Evolutionary conservation across 2,329 filamentous ascomycete genomes (phyloP).

Genomic region (Phaeosphaeriaceae sp.): DNA sequence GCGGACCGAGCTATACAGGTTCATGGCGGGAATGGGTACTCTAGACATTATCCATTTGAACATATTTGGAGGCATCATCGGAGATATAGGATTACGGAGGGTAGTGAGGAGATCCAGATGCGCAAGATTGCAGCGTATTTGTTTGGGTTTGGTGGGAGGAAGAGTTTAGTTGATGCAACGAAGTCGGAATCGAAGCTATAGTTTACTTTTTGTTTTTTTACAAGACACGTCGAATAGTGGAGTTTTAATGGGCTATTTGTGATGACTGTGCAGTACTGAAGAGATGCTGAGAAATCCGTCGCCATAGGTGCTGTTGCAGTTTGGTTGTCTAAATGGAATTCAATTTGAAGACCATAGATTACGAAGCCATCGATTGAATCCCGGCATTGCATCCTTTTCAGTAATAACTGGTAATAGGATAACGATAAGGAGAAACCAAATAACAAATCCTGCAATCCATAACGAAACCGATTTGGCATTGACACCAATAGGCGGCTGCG

Average conservation of each 20-base stretch:
- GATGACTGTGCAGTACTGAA: background rate
- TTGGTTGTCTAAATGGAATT: too few relatives aligned
- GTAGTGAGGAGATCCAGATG: constrained; percentile 71
- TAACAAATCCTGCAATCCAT: constrained; percentile 20
- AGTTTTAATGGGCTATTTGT: background rate
- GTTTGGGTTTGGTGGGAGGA: constrained; percentile 60
- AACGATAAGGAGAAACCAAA: constrained; percentile 35
- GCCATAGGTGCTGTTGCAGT: too few relatives aligned
- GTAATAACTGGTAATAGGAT: constrained; percentile 33
- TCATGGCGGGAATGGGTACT: constrained; percentile 66
- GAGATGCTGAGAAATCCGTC: constrained; percentile 2
- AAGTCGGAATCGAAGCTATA: constrained; percentile 41
- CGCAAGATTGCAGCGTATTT: constrained; percentile 67
- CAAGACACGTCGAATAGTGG: background rate
- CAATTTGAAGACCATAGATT: background rate
- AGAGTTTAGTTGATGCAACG: constrained; percentile 46
- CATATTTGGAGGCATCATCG: constrained; percentile 71
- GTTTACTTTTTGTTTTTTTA: background rate
- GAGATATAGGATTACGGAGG: constrained; percentile 68
- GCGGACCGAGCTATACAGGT: constrained; percentile 69
- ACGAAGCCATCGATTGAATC: constrained; percentile 29
- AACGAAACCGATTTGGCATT: constrained; percentile 9
- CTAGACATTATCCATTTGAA: constrained; percentile 65
- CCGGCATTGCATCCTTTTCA: constrained; percentile 37
- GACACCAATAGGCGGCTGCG: constrained; percentile 8